Conservation (phyloP, 116 monocot genomes). For the Trichopus zeylanicus region DNA sequence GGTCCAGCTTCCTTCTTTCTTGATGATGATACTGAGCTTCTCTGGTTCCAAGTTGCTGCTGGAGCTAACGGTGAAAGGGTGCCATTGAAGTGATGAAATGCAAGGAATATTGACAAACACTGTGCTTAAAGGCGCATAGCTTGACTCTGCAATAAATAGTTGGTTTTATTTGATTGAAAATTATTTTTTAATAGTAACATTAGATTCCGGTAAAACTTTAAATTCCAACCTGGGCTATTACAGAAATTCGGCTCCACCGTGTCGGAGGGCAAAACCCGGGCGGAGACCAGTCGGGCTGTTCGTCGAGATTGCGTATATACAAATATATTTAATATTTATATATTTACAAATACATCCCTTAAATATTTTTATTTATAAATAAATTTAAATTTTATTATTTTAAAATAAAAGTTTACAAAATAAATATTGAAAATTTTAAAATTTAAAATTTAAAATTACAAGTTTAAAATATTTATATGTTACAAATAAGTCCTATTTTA, state of each 20-base stretch:
- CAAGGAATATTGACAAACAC: conserved; percentile 50
- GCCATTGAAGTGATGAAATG: conserved; percentile 61
- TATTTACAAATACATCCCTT: too few species aligned
- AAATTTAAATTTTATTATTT: too few species aligned
- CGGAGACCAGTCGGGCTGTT: conserved; percentile 37
- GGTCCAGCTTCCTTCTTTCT: conserved; percentile 81
- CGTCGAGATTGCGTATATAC: conserved; percentile 52
- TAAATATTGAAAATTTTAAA: too few species aligned
- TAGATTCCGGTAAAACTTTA: not conserved
- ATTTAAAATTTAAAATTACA: too few species aligned
- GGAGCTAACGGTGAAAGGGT: conserved; percentile 57
- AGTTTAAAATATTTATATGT: too few species aligned
- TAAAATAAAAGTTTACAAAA: too few species aligned
- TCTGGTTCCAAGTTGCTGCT: conserved; percentile 58
- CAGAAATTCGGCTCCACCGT: conserved; percentile 64
- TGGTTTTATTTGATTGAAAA: too few species aligned
- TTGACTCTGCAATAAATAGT: conserved; percentile 21
- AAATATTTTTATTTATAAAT: too few species aligned
- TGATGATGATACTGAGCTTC: conserved; percentile 60
- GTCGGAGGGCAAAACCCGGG: conserved; percentile 53
- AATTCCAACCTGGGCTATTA: conserved; percentile 34
- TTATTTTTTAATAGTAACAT: not conserved
- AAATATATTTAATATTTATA: too few species aligned
- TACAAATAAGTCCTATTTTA: too few species aligned
- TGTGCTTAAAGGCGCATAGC: conserved; percentile 31